Conservation (phyloP, 305 asterid species). For the Fraxinus greggii region DNA sequence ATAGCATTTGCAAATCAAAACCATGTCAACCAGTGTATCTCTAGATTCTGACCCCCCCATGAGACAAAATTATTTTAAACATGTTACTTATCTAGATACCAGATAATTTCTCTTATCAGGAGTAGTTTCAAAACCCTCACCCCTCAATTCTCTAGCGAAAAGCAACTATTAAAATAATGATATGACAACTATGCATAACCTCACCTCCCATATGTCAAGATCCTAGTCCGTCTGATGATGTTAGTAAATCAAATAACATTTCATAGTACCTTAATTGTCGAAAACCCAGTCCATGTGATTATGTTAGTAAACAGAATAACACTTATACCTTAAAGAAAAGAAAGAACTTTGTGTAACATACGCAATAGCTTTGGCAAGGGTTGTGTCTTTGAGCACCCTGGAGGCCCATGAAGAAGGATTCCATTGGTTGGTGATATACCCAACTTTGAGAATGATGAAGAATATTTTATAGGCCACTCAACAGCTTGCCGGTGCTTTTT, state of each 20-base stretch:
- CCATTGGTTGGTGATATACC: conserved; percentile 80
- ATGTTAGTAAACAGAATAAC: background rate
- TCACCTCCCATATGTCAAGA: background rate
- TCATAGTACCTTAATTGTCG: too few relatives aligned
- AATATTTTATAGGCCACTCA: conserved; percentile 89
- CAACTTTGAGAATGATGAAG: conserved; percentile 65
- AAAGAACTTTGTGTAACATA: conserved; percentile 92
- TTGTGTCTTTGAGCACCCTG: conserved; percentile 98
- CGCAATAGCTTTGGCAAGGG: conserved; percentile 94
- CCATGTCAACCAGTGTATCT: background rate
- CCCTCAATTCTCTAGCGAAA: background rate
- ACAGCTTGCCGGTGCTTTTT: conserved; percentile 95
- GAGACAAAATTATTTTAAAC: background rate
- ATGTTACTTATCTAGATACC: background rate
- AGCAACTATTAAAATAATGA: background rate
- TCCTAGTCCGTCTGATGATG: background rate
- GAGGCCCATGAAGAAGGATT: conserved; percentile 94
- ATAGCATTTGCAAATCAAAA: background rate
- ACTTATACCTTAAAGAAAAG: conserved; percentile 76
- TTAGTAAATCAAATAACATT: background rate
- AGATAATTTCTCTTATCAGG: background rate
- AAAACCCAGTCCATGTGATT: too few relatives aligned
- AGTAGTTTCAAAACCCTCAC: background rate
- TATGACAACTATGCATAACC: background rate
- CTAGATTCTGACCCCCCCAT: background rate